These are phyloP conservation scores for Kalmanozyma brasiliensis DNA, from an alignment of 1,284 basidiomycete genomes.

Conservation along the genomic window DNA sequence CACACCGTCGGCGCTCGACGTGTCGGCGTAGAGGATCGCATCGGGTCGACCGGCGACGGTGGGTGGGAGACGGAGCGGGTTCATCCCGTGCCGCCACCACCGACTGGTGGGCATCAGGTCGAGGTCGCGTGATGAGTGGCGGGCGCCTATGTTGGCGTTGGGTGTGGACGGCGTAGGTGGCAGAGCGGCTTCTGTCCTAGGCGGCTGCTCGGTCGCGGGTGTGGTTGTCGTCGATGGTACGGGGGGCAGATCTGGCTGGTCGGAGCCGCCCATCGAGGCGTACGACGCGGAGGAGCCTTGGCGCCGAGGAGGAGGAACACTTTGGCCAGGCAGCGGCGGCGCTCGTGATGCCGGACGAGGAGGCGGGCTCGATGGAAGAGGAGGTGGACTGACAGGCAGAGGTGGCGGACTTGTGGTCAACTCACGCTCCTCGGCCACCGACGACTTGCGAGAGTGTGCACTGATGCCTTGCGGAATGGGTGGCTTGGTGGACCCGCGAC, in stretches of 20 bases:
- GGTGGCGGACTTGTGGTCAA: slow-evolving; percentile 70
- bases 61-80: slow-evolving; percentile 53
- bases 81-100: slow-evolving; percentile 59
- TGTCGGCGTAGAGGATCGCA: slow-evolving; percentile 51
- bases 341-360: slow-evolving; percentile 78
- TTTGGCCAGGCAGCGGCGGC: slow-evolving; percentile 89
- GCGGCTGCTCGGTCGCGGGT: slow-evolving; percentile 16
- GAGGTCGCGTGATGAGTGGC: slow-evolving; percentile 53
- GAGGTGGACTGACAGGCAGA: slow-evolving; percentile 41
- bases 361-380: slow-evolving; percentile 67
- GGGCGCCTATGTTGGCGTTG: slow-evolving; percentile 18
- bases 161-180: slow-evolving; percentile 11
- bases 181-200: slow-evolving; percentile 18
- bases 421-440: slow-evolving; percentile 25
- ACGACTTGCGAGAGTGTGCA: slow-evolving; percentile 33
- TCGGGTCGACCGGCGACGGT: slow-evolving; percentile 52
- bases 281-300: slow-evolving; percentile 40
- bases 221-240: slow-evolving; percentile 13
- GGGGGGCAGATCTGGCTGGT: slow-evolving; percentile 23
- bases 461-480: slow-evolving; percentile 34
- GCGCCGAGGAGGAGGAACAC: slow-evolving; percentile 73
- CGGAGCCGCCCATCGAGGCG: slow-evolving; percentile 6
- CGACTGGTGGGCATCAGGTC: slow-evolving; percentile 56
- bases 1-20: slow-evolving; percentile 28
- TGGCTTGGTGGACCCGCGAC: slow-evolving; percentile 36